Conservation (phyloP, 768 basidiomycete species). For the Punctularia strigosozonata region DNA sequence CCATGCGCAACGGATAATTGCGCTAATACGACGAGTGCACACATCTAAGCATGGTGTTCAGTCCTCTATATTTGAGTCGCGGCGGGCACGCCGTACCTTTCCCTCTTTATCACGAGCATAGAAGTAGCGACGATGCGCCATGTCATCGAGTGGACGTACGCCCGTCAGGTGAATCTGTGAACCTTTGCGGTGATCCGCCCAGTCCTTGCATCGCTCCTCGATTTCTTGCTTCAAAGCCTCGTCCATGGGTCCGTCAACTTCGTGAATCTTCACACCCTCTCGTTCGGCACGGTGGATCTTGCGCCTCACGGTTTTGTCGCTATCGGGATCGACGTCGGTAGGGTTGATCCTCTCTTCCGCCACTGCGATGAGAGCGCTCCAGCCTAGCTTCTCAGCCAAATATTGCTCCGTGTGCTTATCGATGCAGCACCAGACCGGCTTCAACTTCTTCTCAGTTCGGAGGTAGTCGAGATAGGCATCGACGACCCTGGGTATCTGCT, state of each 20-base stretch:
- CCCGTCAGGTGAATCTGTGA: slow-evolving; percentile 41
- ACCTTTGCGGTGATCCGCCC: slow-evolving; percentile 41
- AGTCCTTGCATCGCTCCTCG: slow-evolving; percentile 41
- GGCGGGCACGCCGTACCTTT: slow-evolving; percentile 15
- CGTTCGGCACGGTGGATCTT: slow-evolving; percentile 49
- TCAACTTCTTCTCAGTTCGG: slow-evolving; percentile 24
- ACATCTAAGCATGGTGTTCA: slow-evolving; percentile 11
- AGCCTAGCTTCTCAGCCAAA: slow-evolving; percentile 35
- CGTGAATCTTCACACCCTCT: slow-evolving; percentile 37
- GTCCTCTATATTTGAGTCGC: neutral
- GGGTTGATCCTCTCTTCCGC: slow-evolving; percentile 44
- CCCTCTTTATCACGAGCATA: slow-evolving; percentile 25
- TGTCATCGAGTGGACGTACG: slow-evolving; percentile 26
- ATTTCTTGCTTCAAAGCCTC: slow-evolving; percentile 30
- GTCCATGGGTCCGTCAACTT: slow-evolving; percentile 30
- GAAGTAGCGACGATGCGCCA: slow-evolving; percentile 28
- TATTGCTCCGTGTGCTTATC: slow-evolving; percentile 38
- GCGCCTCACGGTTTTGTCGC: slow-evolving; percentile 48
- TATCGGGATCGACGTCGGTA: slow-evolving; percentile 33
- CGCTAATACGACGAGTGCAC: slow-evolving; percentile 27
- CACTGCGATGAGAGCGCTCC: slow-evolving; percentile 52
- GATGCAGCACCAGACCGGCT: slow-evolving; percentile 50
- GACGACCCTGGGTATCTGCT: slow-evolving; percentile 29
- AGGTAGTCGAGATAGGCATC: slow-evolving; percentile 31
- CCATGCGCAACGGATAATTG: slow-evolving; percentile 27